A percentile compares a stretch with the other conserved stretches of the same genome.
Evolutionary conservation across 495 filamentous ascomycete species (phyloP).

Genomic region (Xanthoparmelia taractica): DNA sequence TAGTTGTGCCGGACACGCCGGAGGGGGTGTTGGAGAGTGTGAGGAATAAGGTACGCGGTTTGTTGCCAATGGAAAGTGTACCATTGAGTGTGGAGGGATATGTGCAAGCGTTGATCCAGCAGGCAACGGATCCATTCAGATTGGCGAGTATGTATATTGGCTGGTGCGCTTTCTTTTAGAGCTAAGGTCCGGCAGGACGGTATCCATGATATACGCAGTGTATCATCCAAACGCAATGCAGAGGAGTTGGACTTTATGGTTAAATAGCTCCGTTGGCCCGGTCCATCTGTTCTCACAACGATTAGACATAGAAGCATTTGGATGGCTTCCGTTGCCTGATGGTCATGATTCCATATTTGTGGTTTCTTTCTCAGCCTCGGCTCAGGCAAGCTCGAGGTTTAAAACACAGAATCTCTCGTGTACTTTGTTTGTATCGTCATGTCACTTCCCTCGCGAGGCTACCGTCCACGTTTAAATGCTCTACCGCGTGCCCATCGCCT

Average conservation of each 20-base stretch:
- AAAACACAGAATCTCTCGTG: constrained; percentile 63
- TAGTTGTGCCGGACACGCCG: constrained; percentile 72
- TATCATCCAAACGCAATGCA: neutral
- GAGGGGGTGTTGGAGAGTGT: constrained; percentile 87
- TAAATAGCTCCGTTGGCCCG: neutral
- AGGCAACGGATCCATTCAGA: constrained; percentile 68
- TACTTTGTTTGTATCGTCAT: constrained; percentile 48
- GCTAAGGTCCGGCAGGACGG: neutral
- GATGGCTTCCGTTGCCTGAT: neutral
- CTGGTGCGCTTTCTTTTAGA: constrained; percentile 87
- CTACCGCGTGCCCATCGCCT: neutral
- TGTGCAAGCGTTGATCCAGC: constrained; percentile 82
- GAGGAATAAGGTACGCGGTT: constrained; percentile 72
- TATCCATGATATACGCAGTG: neutral
- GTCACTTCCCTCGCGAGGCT: neutral
- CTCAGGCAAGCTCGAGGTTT: constrained; percentile 61
- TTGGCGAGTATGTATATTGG: constrained; percentile 94
- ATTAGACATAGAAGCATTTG: neutral
- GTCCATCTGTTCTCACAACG: neutral
- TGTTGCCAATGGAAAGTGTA: constrained; percentile 77
- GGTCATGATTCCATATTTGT: neutral
- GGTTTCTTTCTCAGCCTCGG: constrained; percentile 54
- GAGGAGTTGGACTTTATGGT: neutral
- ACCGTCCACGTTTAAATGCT: neutral
- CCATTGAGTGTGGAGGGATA: constrained; percentile 92